phyloP scores from a whole-genome alignment of 1,139 yeast species.

The Scheffersomyces illinoinensis region DNA sequence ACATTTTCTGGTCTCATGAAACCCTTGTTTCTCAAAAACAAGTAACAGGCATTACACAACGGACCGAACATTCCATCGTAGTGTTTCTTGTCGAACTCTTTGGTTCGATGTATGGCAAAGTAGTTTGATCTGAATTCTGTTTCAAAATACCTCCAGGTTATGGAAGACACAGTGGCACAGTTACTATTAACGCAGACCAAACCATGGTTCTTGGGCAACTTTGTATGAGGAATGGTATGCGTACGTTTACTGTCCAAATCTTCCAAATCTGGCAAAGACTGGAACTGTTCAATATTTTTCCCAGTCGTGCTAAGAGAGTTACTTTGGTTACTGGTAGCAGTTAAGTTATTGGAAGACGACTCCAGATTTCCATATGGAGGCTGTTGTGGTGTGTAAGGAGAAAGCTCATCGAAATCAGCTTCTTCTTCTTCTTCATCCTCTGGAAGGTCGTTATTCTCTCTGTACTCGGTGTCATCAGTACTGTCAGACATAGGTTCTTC shows the following conservation, averaged over 20 bases:
- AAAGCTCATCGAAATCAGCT: slow-evolving; percentile 21
- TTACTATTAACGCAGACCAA: slow-evolving; percentile 45
- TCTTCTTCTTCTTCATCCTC: slow-evolving; percentile 15
- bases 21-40: slow-evolving; percentile 50
- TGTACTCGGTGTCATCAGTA: slow-evolving; percentile 36
- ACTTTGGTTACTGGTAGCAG: slow-evolving; percentile 7
- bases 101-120: slow-evolving; percentile 39
- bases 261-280: slow-evolving; percentile 45
- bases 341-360: not conserved
- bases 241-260: slow-evolving; percentile 48
- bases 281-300: slow-evolving; percentile 23
- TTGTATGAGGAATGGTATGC: slow-evolving; percentile 42
- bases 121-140: slow-evolving; percentile 42
- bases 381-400: slow-evolving; percentile 47
- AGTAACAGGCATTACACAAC: slow-evolving; percentile 51
- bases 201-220: slow-evolving; percentile 43
- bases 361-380: slow-evolving; percentile 29
- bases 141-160: slow-evolving; percentile 51
- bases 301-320: slow-evolving; percentile 9
- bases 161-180: slow-evolving; percentile 43
- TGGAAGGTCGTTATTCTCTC: slow-evolving; percentile 17
- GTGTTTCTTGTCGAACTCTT: slow-evolving; percentile 40
- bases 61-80: slow-evolving; percentile 56
- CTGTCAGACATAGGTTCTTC: slow-evolving; percentile 37
- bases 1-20: slow-evolving; percentile 53